Conservation (phyloP, 2,329 filamentous ascomycete species). For the Claviceps sp. region DNA sequence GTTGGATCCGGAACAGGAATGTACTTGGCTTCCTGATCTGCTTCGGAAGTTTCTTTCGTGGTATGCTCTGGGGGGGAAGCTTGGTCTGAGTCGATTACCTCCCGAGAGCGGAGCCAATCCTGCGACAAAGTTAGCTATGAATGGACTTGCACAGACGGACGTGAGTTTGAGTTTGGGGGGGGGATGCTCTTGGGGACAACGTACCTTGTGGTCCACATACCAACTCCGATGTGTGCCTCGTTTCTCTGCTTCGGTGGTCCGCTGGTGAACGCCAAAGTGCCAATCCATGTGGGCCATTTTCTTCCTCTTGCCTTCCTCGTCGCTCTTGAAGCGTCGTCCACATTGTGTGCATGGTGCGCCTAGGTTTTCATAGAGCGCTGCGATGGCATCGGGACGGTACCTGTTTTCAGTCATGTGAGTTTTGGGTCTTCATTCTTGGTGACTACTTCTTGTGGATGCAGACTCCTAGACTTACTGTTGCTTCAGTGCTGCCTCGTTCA, state of each 20-base stretch:
- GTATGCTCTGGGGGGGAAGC: constrained; percentile 20
- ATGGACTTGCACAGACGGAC: too few relatives aligned
- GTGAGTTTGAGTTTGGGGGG: too few relatives aligned
- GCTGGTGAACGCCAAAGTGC: constrained; percentile 91
- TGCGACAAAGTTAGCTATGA: constrained; percentile 17
- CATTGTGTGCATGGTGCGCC: constrained; percentile 86
- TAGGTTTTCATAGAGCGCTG: constrained; percentile 63
- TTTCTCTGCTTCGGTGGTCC: constrained; percentile 74
- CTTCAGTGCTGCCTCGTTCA: constrained; percentile 58
- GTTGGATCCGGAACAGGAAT: constrained; percentile 75
- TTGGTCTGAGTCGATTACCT: constrained; percentile 57
- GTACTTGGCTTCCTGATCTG: constrained; percentile 43
- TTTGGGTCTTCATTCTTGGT: not conserved
- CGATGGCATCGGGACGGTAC: constrained; percentile 61
- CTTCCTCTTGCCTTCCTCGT: constrained; percentile 65
- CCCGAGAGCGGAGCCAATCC: constrained; percentile 84
- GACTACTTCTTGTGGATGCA: not conserved
- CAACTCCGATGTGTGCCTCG: constrained; percentile 83
- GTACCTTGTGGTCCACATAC: constrained; percentile 80
- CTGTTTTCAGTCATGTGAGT: constrained; percentile 15
- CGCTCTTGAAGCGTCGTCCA: constrained; percentile 70
- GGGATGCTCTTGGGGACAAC: constrained; percentile 13
- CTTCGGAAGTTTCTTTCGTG: constrained; percentile 22
- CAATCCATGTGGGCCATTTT: constrained; percentile 93
- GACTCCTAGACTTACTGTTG: constrained; percentile 41